These are phyloP conservation scores for Fusarium veterinarium DNA, from an alignment of 2,329 filamentous ascomycete species.

Conservation along the genomic window DNA sequence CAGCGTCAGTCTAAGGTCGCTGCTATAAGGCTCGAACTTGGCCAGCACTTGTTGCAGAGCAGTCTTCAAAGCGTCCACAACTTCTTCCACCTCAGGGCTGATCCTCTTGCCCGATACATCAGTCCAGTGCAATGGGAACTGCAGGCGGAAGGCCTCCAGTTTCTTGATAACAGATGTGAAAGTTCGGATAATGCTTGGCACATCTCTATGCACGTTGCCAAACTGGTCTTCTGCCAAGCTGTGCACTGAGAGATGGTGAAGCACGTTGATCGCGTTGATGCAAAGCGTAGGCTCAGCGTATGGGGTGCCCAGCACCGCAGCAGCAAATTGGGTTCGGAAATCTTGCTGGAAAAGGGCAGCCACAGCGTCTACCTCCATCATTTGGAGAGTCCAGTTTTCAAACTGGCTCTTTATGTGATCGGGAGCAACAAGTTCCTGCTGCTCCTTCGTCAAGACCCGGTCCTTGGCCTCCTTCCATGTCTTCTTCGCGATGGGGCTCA, in stretches of 20 bases:
- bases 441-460: conserved; percentile 62
- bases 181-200: conserved; percentile 78
- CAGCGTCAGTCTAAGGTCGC: conserved; percentile 74
- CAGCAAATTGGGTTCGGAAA: conserved; percentile 72
- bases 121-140: conserved; percentile 79
- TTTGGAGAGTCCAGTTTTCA: conserved; percentile 58
- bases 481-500: conserved; percentile 64
- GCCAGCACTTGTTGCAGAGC: conserved; percentile 74
- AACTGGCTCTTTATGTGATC: conserved; percentile 62
- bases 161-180: conserved; percentile 76
- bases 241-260: conserved; percentile 75
- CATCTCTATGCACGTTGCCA: conserved; percentile 86
- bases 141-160: conserved; percentile 74
- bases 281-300: conserved; percentile 76
- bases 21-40: conserved; percentile 80
- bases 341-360: conserved; percentile 78
- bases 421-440: conserved; percentile 64
- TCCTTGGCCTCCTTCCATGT: conserved; percentile 60
- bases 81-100: conserved; percentile 75
- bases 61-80: conserved; percentile 72
- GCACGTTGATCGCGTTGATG: conserved; percentile 76
- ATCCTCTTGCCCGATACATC: conserved; percentile 71
- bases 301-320: conserved; percentile 78
- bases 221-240: conserved; percentile 85
- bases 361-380: conserved; percentile 63